Base-by-base conservation (phyloP, 495 filamentous ascomycete species). In the Hyaloscypha bicolor region DNA sequence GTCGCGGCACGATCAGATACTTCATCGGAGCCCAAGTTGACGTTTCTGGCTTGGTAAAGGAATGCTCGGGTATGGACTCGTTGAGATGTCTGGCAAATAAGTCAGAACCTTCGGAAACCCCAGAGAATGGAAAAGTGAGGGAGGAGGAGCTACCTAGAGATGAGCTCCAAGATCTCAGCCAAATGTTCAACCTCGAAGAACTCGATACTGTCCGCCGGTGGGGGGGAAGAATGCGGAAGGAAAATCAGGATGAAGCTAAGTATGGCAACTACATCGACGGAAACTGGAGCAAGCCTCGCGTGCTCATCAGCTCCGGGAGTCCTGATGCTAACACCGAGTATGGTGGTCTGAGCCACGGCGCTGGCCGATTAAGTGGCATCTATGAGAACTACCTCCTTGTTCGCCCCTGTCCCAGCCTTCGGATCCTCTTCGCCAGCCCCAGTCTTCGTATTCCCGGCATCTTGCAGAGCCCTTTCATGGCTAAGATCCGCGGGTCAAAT, bases 341-440 rank as follows among this genome's bases (percentile, higher is more conserved):
- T 42, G 66, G n/a, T 42, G 33, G 9, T 29, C 22, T 60, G 48
- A 53, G 29, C 65, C 45, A 63, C 8, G 56, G 70, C 6, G 71
- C 68, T 33, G 75, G 78, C 25, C 73, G 72, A 56, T 67, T 82
- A 11, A 71, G 73, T 21, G 80, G 81, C 9, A 73, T 82, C n/a
- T 84, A 83, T 68, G 75, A 85, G 37, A 76, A 89, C 70, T 91
- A 88, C 72, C 79, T 91, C 37, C 81, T 89, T 60, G 78, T 91
- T 52, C 84, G 87, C 1, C 87, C 88, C 0, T 79, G 79, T 65
- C 88, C 88, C 3, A 85, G 78, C 64, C 78, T 90, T 4, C 81
- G 84, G 30, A 85, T 89, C 65, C 81, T 90, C n/a, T 90, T 90
- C 77, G 82, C 86, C 52, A 88, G 86, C 6, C 87, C 88, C 4